Percentiles rank a stretch among this genome's conserved stretches.
Evolutionary conservation across 495 filamentous ascomycete species (phyloP).

Genomic region (Neurospora sp.): DNA sequence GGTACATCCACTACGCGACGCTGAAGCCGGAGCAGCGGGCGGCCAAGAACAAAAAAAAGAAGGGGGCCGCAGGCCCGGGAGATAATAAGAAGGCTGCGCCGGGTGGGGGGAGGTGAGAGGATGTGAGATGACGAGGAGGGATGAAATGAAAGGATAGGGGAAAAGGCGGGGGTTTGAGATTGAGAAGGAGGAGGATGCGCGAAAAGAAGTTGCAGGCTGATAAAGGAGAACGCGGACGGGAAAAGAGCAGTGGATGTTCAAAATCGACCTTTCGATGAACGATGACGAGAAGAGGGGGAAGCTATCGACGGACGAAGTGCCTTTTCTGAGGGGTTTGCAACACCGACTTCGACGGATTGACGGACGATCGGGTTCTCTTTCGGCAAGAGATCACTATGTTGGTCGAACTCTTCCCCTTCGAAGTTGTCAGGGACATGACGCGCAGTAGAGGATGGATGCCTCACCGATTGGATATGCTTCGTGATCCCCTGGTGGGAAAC

Average conservation of each 20-base stretch:
- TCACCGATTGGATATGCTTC: neutral
- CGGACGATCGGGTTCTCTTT: neutral
- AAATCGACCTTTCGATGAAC: neutral
- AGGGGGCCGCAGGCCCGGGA: slow-evolving; percentile 18
- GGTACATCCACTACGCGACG: slow-evolving; percentile 42
- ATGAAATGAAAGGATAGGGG: neutral
- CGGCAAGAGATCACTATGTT: neutral
- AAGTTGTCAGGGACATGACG: neutral
- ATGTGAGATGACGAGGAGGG: neutral
- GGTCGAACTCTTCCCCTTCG: neutral
- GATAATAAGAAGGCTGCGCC: slow-evolving; percentile 6
- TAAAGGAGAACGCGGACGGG: neutral
- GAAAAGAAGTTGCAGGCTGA: neutral
- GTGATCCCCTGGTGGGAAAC: neutral
- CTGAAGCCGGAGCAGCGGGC: slow-evolving; percentile 41
- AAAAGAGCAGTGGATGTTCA: neutral
- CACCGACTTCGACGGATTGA: neutral
- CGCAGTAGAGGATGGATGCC: neutral
- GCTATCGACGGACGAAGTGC: neutral
- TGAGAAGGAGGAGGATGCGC: too few species aligned
- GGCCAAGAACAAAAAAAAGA: slow-evolving; percentile 34
- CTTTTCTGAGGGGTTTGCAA: neutral
- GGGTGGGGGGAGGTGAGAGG: neutral
- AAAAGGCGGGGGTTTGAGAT: too few species aligned
- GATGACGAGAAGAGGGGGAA: neutral